A percentile compares a stretch with the other conserved stretches of the same genome.
Evolutionary conservation across 495 filamentous ascomycete genomes (phyloP).

Genomic region (Trichoderma virens): DNA sequence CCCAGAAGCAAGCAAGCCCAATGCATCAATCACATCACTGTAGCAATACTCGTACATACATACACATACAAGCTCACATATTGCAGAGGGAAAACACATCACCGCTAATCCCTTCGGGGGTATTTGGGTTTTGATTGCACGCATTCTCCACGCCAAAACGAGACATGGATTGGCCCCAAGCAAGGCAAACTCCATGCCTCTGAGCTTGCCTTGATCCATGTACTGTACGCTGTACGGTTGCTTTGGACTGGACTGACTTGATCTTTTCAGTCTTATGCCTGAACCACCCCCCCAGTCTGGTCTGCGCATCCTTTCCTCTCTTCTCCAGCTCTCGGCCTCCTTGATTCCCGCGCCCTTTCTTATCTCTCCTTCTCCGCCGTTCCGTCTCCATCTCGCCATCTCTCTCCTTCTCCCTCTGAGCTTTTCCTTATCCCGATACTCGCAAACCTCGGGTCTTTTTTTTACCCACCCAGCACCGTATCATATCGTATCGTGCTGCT

Average conservation of each 20-base stretch:
- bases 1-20: background rate
- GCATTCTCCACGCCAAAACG: background rate
- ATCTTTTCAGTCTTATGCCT: too few species aligned
- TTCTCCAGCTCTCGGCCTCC: background rate
- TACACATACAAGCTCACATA: too few species aligned
- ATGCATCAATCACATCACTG: background rate
- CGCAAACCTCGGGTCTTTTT: background rate
- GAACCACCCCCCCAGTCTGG: too few species aligned
- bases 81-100: too few species aligned
- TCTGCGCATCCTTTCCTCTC: background rate
- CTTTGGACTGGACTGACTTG: too few species aligned
- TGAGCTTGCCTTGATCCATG: too few species aligned
- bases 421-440: too few species aligned
- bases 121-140: background rate
- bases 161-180: background rate
- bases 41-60: too few species aligned
- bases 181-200: too few species aligned
- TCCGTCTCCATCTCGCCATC: constrained; percentile 27
- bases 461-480: background rate
- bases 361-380: constrained; percentile 29
- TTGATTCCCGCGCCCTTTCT: background rate
- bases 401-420: constrained; percentile 12
- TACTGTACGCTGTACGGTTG: too few species aligned
- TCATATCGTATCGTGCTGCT: background rate
- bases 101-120: background rate